These are phyloP conservation scores for Boletus rubropictus DNA, from an alignment of 768 basidiomycete genomes.

Conservation along the genomic window DNA sequence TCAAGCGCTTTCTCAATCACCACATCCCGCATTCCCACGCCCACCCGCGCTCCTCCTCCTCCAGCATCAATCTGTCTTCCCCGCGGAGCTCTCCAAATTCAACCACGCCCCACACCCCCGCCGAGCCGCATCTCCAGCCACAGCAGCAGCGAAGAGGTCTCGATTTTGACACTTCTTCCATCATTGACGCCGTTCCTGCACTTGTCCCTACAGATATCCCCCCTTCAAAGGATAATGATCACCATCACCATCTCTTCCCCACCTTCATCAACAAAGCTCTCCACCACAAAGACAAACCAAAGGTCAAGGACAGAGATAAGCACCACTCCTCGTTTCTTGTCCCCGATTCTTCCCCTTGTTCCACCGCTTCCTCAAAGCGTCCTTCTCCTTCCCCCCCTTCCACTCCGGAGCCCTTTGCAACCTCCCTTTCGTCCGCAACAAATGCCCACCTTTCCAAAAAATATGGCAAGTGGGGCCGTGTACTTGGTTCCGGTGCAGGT, in stretches of 20 bases:
- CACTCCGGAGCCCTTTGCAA: conserved; percentile 19
- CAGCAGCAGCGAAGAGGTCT: conserved; percentile 32
- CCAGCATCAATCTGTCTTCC: conserved; percentile 24
- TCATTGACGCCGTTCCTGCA: conserved; percentile 30
- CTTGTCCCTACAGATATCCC: conserved; percentile 15
- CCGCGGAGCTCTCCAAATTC: conserved; percentile 24
- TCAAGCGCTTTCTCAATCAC: conserved; percentile 92
- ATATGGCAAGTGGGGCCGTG: conserved; percentile 97
- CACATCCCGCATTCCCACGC: conserved; percentile 61
- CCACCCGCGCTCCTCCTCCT: conserved; percentile 25
- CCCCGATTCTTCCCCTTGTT: conserved; percentile 31
- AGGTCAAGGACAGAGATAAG: conserved; percentile 15
- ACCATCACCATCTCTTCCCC: conserved; percentile 25
- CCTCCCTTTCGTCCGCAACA: conserved; percentile 64
- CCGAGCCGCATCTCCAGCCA: conserved; percentile 31
- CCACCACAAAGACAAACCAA: conserved; percentile 26
- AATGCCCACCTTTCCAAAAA: conserved; percentile 95
- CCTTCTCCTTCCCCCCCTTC: conserved; percentile 25
- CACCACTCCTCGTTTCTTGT: neutral
- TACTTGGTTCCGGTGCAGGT: conserved; percentile 95
- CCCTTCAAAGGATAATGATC: conserved; percentile 23
- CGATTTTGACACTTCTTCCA: conserved; percentile 33
- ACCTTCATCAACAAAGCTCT: conserved; percentile 33
- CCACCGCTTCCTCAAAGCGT: conserved; percentile 22
- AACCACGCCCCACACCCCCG: conserved; percentile 23